Evolutionary conservation across 768 basidiomycete genomes (phyloP).

Genomic region (Favolaschia claudopus): DNA sequence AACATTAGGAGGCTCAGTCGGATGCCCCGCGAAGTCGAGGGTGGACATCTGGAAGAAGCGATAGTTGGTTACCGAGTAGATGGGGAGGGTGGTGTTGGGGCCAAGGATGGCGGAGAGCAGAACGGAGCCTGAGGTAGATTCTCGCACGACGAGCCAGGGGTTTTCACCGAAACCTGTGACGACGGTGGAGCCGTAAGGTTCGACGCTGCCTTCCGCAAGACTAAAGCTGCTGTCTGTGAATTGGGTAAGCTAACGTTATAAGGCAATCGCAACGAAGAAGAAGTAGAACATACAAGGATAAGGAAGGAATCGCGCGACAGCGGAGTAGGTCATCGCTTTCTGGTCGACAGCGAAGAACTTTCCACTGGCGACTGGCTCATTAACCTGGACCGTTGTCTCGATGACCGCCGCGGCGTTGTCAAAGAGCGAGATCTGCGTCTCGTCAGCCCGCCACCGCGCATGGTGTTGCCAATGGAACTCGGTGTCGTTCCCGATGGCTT

Average conservation of each 20-base stretch:
- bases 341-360: neutral
- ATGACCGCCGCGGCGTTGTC: conserved; percentile 16
- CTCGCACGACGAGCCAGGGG: conserved; percentile 5
- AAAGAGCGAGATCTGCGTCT: conserved; percentile 10
- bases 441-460: conserved; percentile 16
- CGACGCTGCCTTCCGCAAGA: conserved; percentile 9
- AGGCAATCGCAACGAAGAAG: neutral
- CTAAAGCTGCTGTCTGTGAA: neutral
- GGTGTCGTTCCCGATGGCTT: conserved; percentile 10
- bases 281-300: neutral
- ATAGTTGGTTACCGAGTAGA: conserved; percentile 11
- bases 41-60: conserved; percentile 7
- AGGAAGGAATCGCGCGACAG: neutral
- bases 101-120: conserved; percentile 14
- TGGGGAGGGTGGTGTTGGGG: conserved; percentile 1
- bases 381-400: neutral
- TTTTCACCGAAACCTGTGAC: conserved; percentile 1
- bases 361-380: conserved; percentile 1
- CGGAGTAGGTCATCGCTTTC: neutral
- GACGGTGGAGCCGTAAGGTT: neutral
- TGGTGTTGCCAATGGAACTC: conserved; percentile 29
- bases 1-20: conserved; percentile 18
- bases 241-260: neutral
- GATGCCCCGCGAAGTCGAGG: conserved; percentile 8
- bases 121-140: neutral